phyloP scores from a whole-genome alignment of 306 rosid species.

The Malus asiatica region DNA sequence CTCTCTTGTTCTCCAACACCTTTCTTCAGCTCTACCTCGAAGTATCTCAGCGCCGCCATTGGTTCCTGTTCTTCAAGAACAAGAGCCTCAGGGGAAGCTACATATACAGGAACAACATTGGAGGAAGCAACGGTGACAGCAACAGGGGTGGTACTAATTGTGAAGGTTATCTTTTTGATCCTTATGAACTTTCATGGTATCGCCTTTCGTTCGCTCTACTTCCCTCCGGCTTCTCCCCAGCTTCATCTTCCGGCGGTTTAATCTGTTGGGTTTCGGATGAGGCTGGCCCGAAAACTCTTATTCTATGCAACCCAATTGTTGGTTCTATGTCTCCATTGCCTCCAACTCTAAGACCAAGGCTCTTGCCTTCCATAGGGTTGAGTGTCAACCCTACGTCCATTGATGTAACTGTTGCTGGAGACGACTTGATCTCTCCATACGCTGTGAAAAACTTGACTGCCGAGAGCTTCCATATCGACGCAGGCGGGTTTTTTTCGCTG shows the following conservation, averaged over 20 bases:
- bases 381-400: slow-evolving; percentile 54
- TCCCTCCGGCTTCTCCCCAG: slow-evolving; percentile 76
- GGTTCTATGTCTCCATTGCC: slow-evolving; percentile 70
- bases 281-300: slow-evolving; percentile 68
- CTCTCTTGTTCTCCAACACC: slow-evolving; percentile 52
- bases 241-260: slow-evolving; percentile 67
- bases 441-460: slow-evolving; percentile 84
- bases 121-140: background rate
- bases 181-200: slow-evolving; percentile 68
- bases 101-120: slow-evolving; percentile 33
- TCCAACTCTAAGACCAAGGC: slow-evolving; percentile 64
- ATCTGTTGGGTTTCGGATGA: slow-evolving; percentile 69
- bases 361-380: slow-evolving; percentile 80
- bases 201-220: slow-evolving; percentile 46
- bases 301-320: slow-evolving; percentile 72
- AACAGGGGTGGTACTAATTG: background rate
- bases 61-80: slow-evolving; percentile 84
- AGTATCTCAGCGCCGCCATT: slow-evolving; percentile 49
- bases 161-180: slow-evolving; percentile 80
- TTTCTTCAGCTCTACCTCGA: slow-evolving; percentile 74
- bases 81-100: slow-evolving; percentile 39
- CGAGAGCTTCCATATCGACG: slow-evolving; percentile 79
- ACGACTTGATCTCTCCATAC: slow-evolving; percentile 87
- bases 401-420: slow-evolving; percentile 72
- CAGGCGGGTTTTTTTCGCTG: slow-evolving; percentile 67